phyloP scores from a whole-genome alignment of 352 stramenopile species.

The Phytophthora nicotianae region DNA sequence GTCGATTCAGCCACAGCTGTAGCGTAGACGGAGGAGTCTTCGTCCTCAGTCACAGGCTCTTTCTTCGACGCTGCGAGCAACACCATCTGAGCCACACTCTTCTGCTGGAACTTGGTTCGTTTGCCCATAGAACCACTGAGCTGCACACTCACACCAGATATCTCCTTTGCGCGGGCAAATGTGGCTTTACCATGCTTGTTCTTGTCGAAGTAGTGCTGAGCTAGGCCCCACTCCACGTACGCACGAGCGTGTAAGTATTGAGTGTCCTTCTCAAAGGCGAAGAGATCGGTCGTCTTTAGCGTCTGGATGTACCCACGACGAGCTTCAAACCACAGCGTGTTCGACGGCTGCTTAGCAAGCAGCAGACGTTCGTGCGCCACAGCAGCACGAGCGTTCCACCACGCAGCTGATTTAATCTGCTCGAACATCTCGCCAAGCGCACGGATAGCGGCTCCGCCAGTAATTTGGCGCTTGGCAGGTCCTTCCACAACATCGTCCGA shows the following conservation, averaged over 20 bases:
- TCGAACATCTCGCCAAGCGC: slow-evolving; percentile 38
- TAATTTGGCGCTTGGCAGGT: slow-evolving; percentile 33
- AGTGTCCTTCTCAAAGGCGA: slow-evolving; percentile 41
- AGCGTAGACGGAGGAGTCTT: slow-evolving; percentile 57
- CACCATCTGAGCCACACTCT: slow-evolving; percentile 91
- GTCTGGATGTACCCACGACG: slow-evolving; percentile 62
- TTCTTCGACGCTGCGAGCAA: slow-evolving; percentile 74
- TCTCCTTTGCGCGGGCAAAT: slow-evolving; percentile 87
- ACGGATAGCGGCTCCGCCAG: slow-evolving; percentile 30
- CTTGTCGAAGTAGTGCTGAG: slow-evolving; percentile 93
- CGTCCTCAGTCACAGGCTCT: slow-evolving; percentile 33
- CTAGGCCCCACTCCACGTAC: slow-evolving; percentile 94
- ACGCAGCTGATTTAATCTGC: slow-evolving; percentile 52
- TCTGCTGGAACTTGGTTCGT: slow-evolving; percentile 95
- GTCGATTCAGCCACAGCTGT: slow-evolving; percentile 60
- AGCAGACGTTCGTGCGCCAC: slow-evolving; percentile 77
- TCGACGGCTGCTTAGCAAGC: slow-evolving; percentile 63
- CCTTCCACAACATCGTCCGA: slow-evolving; percentile 44
- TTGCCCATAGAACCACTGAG: slow-evolving; percentile 94
- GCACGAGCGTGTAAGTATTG: slow-evolving; percentile 73
- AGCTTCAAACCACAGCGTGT: slow-evolving; percentile 82
- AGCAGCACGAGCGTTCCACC: slow-evolving; percentile 79
- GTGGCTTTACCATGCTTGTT: slow-evolving; percentile 89
- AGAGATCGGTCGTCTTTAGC: slow-evolving; percentile 43
- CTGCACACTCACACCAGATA: slow-evolving; percentile 84